Evolutionary conservation across 495 filamentous ascomycete species (phyloP), one percentile per base, ranked within the genome.

Genomic region (Annulohypoxylon stygium): DNA sequence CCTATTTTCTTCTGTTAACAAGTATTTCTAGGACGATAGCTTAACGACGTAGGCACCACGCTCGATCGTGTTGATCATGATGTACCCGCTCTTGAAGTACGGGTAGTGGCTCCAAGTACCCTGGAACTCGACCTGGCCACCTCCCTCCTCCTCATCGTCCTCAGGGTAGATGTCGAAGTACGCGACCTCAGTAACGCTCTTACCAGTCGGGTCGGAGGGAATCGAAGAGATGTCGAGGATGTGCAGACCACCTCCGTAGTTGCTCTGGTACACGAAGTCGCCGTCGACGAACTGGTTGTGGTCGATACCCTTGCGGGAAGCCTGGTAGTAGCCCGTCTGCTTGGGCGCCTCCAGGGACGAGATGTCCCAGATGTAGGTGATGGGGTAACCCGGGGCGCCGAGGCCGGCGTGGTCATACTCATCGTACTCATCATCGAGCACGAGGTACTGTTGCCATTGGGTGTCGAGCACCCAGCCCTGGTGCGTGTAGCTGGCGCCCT

Each of bases 131-230:
- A 86, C 66, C 12, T 80, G 70, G n/a, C 86, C 88, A 54, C 82
- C 84, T 20, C 78, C 79, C 12, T 75, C 73, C 41, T 60, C 61
- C 2, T 75, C 72, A 68, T 90, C 88, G 70, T 90, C 88, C 75
- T 90, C 88, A 9, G 88, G 88, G 78, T 88, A 86, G 70, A 88
- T 80, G 75, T 90, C 88, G 67, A 90, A 89, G 80, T 86, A 89
- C 60, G 78, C 87, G 9, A 86, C 75, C 79, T 89, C 87, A 36
- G 79, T 76, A 33, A 90, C 82, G 26, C 83, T 73, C 23, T 64
- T 65, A 50, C 88, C 87, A 10, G 85, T 88, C 2, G 87, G 88
- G 76, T 90, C 87, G 0, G 65, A 47, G 4, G 84, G 81, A 66
- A 90, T 85, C 47, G 81, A 82, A 8, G 82, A 80, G 53, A 89